phyloP scores from a whole-genome alignment of 2,329 filamentous ascomycete genomes.

The Dactylella cylindrospora region DNA sequence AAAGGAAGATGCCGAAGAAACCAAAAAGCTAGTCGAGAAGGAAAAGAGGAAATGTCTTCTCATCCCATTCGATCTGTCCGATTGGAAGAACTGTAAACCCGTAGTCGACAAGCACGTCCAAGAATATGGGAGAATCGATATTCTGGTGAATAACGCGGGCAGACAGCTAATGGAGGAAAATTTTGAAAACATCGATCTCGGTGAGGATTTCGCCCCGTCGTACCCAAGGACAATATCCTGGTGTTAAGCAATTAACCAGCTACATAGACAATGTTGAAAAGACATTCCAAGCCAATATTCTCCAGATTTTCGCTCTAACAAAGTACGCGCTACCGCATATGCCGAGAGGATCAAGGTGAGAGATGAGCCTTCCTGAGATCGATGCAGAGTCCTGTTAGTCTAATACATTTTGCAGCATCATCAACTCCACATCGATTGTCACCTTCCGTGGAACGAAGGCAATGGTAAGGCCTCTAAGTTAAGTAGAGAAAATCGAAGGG shows the following conservation, averaged over 20 bases:
- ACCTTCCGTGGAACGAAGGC: constrained; percentile 58
- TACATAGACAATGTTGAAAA: constrained; percentile 57
- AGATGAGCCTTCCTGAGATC: no score
- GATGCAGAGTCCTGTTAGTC: neutral
- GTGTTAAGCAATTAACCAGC: neutral
- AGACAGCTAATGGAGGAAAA: constrained; percentile 50
- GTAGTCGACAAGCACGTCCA: constrained; percentile 60
- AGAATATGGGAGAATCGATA: constrained; percentile 55
- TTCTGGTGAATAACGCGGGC: constrained; percentile 60
- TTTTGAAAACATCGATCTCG: constrained; percentile 59
- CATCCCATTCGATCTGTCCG: constrained; percentile 57
- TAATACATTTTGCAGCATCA: constrained; percentile 54
- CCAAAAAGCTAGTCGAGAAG: constrained; percentile 58
- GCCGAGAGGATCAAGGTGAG: constrained; percentile 54
- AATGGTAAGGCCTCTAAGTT: constrained; percentile 50
- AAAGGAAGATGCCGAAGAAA: constrained; percentile 60
- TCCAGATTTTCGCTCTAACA: constrained; percentile 63
- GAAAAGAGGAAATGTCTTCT: constrained; percentile 57
- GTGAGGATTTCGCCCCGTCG: constrained; percentile 5
- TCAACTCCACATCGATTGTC: constrained; percentile 61
- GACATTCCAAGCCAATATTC: constrained; percentile 61
- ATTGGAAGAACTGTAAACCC: constrained; percentile 57
- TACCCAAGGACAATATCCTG: neutral
- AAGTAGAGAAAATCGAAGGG: neutral
- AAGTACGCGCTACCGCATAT: constrained; percentile 62